Evolutionary conservation across 306 rosid species (phyloP), one percentile per base, ranked within the genome.

Genomic region (Cucumis hystrix): DNA sequence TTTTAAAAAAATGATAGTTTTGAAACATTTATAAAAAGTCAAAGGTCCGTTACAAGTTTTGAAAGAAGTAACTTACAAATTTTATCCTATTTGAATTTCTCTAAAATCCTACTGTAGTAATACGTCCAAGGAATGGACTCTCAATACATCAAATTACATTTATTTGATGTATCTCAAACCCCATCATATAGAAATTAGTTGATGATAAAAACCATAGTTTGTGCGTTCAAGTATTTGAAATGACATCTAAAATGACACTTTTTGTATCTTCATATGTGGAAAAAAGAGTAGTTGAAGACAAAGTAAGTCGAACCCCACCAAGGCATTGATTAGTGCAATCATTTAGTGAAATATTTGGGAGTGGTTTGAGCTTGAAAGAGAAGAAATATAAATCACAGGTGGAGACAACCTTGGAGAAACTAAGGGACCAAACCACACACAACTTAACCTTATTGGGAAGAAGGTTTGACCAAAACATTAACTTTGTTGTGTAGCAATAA

Each of bases 391-490:
- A 49, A 71, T 76, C 85, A 87, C 87, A 80, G 79, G 83, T 83
- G 83, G 86, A 89, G 87, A 90, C 89, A 84, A 84, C 83, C 87
- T 79, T 86, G 92, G 87, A 81, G 76, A 71, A 71, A 71, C 59
- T 49, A 71, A 71, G 76, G 76, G 76, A 71, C 57, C 76, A 71
- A 45, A 71, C 76, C 76, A 49, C 76, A 71, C 59, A 71, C 57
- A 69, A 18, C 20, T 21, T 43, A 69, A 69, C 75, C 74, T 69
- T 69, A 43, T 69, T 69, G 75, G 75, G 75, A 45, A 69, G 57
- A 69, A 25, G 40, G 4, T 71, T 71, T 71, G 76, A 71, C 76
- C 59, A 71, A 47, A 71, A 71, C 57, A 71, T 71, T 47, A 71
- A 47, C 76, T 71, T 71, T 66, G 72, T 66, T 18, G 4, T 66